Evolutionary conservation across 805 yeast genomes (phyloP).

Genomic region (Lipomyces oligophaga): DNA sequence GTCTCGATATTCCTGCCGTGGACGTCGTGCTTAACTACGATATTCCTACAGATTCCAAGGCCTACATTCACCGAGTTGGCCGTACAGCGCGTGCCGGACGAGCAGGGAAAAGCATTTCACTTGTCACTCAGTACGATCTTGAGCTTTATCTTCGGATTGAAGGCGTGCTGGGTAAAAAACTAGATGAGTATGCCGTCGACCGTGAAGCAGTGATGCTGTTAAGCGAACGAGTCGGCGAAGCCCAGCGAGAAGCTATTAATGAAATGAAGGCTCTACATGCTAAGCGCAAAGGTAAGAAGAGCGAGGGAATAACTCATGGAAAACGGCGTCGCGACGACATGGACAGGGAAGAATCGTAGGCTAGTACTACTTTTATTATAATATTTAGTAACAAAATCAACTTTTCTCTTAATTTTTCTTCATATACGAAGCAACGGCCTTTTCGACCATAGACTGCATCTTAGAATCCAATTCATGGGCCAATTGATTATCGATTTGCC

Average conservation of each 20-base stretch:
- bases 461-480: conserved; percentile 48
- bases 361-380: neutral
- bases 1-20: conserved; percentile 98
- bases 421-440: conserved; percentile 47
- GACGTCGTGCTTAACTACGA: conserved; percentile 96
- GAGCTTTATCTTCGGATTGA: conserved; percentile 87
- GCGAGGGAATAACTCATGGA: conserved; percentile 24
- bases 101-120: conserved; percentile 78
- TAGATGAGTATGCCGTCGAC: conserved; percentile 78
- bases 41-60: conserved; percentile 94
- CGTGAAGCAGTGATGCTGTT: conserved; percentile 71
- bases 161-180: conserved; percentile 73
- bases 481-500: conserved; percentile 46
- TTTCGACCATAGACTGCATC: conserved; percentile 49
- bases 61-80: conserved; percentile 97
- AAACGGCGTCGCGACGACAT: conserved; percentile 46
- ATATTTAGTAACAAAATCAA: neutral
- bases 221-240: conserved; percentile 85
- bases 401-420: neutral
- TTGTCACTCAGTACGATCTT: conserved; percentile 92
- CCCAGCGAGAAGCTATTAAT: conserved; percentile 82
- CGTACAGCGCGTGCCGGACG: conserved; percentile 95
- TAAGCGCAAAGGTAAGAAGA: conserved; percentile 37
- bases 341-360: conserved; percentile 43
- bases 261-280: conserved; percentile 67